These are phyloP conservation scores for Epichloe typhina DNA, from an alignment of 2,329 filamentous ascomycete genomes.

Conservation along the genomic window DNA sequence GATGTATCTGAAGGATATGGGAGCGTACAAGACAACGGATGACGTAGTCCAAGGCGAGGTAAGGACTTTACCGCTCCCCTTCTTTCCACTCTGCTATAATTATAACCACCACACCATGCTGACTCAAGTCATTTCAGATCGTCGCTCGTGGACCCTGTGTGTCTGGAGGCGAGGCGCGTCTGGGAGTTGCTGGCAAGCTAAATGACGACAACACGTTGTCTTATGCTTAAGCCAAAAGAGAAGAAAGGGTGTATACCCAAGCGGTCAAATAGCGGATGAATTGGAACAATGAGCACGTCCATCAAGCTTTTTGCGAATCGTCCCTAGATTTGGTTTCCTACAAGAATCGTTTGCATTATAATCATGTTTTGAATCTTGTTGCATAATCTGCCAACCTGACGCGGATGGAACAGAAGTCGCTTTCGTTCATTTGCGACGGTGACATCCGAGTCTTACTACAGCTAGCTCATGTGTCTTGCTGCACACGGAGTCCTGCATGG, in stretches of 20 bases:
- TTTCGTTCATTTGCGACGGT: too few species aligned
- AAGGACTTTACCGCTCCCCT: constrained; percentile 15
- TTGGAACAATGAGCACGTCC: neutral
- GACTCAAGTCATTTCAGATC: constrained; percentile 35
- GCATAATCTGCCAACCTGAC: neutral
- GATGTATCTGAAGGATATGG: constrained; percentile 55
- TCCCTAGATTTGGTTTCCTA: neutral
- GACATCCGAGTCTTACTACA: too few species aligned
- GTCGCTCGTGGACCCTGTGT: constrained; percentile 62
- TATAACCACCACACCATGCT: neutral
- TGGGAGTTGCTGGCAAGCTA: constrained; percentile 53
- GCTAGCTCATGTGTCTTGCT: too few species aligned
- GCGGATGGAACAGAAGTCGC: neutral
- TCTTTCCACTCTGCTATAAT: neutral
- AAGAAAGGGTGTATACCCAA: neutral
- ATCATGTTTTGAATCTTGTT: neutral
- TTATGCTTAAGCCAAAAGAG: constrained; percentile 23
- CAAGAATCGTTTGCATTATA: neutral
- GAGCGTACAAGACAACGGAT: constrained; percentile 48
- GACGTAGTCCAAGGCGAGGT: constrained; percentile 50
- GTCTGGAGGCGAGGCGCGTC: constrained; percentile 47
- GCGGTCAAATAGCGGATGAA: neutral
- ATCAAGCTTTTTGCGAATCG: neutral
- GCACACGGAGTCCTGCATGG: too few species aligned
- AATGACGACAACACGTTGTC: constrained; percentile 62